Conservation (phyloP, 345 rosid species). For the Syzygium grande region DNA sequence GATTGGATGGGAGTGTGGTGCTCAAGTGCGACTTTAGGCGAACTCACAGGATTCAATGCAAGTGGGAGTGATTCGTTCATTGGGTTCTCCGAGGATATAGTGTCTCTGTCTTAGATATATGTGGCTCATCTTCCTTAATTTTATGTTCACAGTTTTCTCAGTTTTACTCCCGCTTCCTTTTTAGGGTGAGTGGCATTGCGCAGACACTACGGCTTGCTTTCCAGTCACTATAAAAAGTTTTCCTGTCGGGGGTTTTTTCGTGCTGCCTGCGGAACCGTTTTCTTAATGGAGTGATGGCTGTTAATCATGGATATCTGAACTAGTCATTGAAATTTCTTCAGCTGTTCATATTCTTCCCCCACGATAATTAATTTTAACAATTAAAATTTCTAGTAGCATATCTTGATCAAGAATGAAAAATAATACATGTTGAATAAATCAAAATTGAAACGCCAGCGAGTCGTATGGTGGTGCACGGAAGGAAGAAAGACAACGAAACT, state of each 20-base stretch:
- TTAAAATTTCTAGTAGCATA: background rate
- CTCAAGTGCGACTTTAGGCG: background rate
- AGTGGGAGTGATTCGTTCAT: too few species aligned
- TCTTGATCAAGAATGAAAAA: background rate
- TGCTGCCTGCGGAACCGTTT: background rate
- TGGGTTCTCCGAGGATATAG: too few species aligned
- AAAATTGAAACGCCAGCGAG: background rate
- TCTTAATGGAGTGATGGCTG: background rate
- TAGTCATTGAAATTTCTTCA: background rate
- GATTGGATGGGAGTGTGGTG: conserved; percentile 32
- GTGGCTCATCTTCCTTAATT: too few species aligned
- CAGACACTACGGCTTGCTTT: background rate
- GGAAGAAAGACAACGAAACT: background rate
- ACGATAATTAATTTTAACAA: background rate
- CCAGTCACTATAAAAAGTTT: background rate
- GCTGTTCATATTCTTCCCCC: background rate
- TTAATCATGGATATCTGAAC: background rate
- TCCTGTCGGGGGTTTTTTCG: background rate
- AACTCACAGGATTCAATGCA: background rate
- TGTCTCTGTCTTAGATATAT: too few species aligned
- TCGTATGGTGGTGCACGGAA: background rate
- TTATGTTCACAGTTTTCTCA: too few species aligned
- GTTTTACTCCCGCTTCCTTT: too few species aligned
- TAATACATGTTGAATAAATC: background rate
- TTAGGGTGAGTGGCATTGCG: too few species aligned